These are phyloP conservation scores for Mayamaea pseudoterrestris DNA, from an alignment of 108 stramenopile species.

Conservation along the genomic window DNA sequence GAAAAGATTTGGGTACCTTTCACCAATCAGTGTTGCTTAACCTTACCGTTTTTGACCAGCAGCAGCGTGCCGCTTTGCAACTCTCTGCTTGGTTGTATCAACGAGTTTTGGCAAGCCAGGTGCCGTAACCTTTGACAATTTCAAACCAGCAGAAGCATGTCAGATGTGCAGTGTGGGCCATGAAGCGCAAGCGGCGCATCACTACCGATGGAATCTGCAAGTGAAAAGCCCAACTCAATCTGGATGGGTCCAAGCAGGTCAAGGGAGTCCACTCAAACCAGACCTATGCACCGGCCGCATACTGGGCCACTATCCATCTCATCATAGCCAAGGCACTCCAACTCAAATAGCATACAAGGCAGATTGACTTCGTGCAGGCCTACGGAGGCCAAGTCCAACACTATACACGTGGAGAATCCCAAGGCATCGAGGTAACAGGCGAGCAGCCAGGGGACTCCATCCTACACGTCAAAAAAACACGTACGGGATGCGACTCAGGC, in stretches of 20 bases:
- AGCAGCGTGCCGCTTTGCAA: too few relatives aligned
- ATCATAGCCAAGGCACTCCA: slow-evolving; percentile 15
- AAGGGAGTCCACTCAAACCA: slow-evolving; percentile 19
- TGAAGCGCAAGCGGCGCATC: slow-evolving; percentile 31
- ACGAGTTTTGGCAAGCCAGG: too few relatives aligned
- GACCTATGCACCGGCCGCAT: slow-evolving; percentile 38
- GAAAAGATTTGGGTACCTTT: too few relatives aligned
- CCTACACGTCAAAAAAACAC: slow-evolving; percentile 14
- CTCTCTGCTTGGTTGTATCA: too few relatives aligned
- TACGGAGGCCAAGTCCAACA: slow-evolving; percentile 10
- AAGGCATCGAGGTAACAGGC: slow-evolving; percentile 11
- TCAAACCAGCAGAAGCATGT: too few relatives aligned
- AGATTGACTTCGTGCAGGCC: slow-evolving; percentile 37
- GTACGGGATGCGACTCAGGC: slow-evolving; percentile 29
- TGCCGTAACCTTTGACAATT: too few relatives aligned
- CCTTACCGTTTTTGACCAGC: too few relatives aligned
- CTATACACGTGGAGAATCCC: slow-evolving; percentile 23
- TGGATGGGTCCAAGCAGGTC: slow-evolving; percentile 16
- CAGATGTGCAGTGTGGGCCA: slow-evolving; percentile 39
- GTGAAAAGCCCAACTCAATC: slow-evolving; percentile 15
- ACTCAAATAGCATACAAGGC: slow-evolving; percentile 19
- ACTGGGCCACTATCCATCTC: slow-evolving; percentile 23
- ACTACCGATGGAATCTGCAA: slow-evolving; percentile 18
- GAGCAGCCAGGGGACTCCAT: slow-evolving; percentile 8
- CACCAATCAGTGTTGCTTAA: too few relatives aligned